Percentiles rank a stretch among this genome's conserved stretches.
phyloP scores from a whole-genome alignment of 179 eudicot genomes.

The Camellia oleifera region DNA sequence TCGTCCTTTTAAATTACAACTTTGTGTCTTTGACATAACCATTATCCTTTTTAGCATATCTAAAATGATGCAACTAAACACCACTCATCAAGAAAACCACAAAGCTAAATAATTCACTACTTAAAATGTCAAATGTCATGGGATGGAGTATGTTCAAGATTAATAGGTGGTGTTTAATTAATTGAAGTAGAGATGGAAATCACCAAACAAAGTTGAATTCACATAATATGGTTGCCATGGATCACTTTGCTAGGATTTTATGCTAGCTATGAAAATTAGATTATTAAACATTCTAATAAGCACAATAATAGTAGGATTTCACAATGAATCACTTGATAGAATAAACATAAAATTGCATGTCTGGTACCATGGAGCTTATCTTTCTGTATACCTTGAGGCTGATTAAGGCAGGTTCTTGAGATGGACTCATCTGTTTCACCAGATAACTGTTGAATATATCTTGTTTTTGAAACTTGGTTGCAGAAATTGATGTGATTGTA shows the following conservation, averaged over 20 bases:
- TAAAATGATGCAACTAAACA: conserved; percentile 1
- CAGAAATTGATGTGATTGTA: not conserved
- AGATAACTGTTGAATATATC: not conserved
- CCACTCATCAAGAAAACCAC: conserved; percentile 7
- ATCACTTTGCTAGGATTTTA: not conserved
- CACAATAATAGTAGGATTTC: not conserved
- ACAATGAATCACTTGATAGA: not conserved
- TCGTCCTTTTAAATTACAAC: not conserved
- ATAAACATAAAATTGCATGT: conserved; percentile 2
- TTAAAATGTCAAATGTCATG: not conserved
- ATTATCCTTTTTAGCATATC: not conserved
- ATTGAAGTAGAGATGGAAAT: conserved; percentile 3
- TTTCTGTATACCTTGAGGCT: not conserved
- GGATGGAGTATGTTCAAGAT: not conserved
- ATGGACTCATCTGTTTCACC: not conserved
- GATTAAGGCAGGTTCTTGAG: not conserved
- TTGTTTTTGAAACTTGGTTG: not conserved
- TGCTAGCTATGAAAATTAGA: not conserved
- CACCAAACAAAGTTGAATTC: not conserved
- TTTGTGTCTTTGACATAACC: not conserved
- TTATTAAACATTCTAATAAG: not conserved
- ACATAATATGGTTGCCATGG: not conserved
- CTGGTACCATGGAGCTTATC: not conserved
- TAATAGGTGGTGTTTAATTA: not conserved
- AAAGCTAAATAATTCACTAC: not conserved